phyloP scores from a whole-genome alignment of 441 rosid genomes.

The Gossypium laxum region DNA sequence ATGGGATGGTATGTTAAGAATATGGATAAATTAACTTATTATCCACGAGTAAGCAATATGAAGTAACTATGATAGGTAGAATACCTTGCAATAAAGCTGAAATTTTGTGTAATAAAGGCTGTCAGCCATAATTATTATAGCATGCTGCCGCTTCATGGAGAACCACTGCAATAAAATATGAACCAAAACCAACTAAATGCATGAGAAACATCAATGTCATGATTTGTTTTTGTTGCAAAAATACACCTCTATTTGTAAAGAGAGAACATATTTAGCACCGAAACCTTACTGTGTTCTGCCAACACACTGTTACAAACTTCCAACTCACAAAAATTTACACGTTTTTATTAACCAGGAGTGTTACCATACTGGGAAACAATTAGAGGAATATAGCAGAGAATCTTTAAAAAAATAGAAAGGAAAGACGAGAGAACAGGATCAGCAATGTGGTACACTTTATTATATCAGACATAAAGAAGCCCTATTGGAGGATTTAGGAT shows the following conservation, averaged over 20 bases:
- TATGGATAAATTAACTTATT: neutral
- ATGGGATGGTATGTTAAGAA: slow-evolving; percentile 11
- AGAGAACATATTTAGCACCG: neutral
- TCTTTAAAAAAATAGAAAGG: neutral
- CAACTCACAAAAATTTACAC: no score
- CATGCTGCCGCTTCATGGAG: slow-evolving; percentile 64
- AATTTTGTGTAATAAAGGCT: slow-evolving; percentile 51
- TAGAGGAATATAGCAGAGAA: neutral
- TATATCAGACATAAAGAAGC: neutral
- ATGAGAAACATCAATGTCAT: slow-evolving; percentile 2
- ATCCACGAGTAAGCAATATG: neutral
- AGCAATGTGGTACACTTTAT: neutral
- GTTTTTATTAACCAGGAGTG: neutral
- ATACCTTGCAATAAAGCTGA: slow-evolving; percentile 52
- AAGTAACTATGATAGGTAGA: slow-evolving; percentile 3
- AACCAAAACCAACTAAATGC: slow-evolving; percentile 15
- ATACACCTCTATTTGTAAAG: neutral
- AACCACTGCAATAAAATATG: slow-evolving; percentile 43
- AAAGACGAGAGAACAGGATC: neutral
- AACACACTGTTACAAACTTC: neutral
- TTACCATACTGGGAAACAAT: neutral
- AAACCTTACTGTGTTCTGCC: neutral
- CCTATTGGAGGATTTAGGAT: neutral
- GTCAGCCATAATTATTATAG: slow-evolving; percentile 50
- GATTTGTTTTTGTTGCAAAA: neutral